Base-by-base conservation (phyloP, 2,329 filamentous ascomycete species). In the Diaporthe australafricana region DNA sequence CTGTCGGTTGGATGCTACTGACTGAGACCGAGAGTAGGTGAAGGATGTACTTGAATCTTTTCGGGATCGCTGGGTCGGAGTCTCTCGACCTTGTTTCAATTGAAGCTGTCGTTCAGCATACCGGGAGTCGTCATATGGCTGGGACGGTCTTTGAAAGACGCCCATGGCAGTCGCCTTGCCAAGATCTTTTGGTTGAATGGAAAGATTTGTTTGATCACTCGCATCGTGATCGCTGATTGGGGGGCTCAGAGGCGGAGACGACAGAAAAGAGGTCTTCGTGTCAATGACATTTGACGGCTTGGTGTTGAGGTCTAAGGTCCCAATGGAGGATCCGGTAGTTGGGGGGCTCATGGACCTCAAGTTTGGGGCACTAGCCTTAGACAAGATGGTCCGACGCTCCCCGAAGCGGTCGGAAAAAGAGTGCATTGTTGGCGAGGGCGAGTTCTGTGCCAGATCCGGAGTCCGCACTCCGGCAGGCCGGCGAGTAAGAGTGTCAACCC, bases 81-180 rank as follows among this genome's bases (percentile, higher is more conserved):
- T 90, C 70, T 92, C 92, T 32, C 92, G 89, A 35, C 91, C 93
- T 77, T 93, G 89, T 74, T 96, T 93, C 80, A 98, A 89, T 79
- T 95, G 93, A 60, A 93, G 84, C 78, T 97, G 93, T 55, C 94
- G 90, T 78, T 97, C 92, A 6, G 93, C 89, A 77, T 94, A 98
- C 77, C 94, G 93, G 25, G 92, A 90, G 78, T 98, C 95, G 77
- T 97, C 94, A 76, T 96, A 98, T 9, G 91, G 89, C 65, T 92
- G 89, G 2, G 85, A 83, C 1, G 95, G 93, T 78, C 94, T 94
- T 75, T 92, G 92, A 72, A 88, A 87, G 30, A 88, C 83, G 25
- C 85, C 86, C 77, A 86, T 82, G 0, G 94, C 93, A 0, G 94
- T 97, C 6, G 94, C 93, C 79, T 96, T 97, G 66, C 93, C 94